Base-by-base conservation (phyloP, 495 filamentous ascomycete genomes). In the Penicillium desertorum region DNA sequence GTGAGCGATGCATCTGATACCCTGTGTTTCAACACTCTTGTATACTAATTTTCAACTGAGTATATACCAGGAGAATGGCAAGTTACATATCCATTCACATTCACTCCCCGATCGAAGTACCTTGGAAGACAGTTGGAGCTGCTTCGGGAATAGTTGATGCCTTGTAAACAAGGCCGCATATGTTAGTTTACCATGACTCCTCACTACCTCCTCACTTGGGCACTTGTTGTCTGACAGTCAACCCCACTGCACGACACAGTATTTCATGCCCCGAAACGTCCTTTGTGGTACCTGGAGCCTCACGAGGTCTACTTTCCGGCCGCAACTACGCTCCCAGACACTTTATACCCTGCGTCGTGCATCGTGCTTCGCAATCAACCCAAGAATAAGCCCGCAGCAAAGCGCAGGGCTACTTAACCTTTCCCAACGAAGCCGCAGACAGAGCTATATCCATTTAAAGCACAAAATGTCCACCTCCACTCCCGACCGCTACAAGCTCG, bases 401-500 rank as follows among this genome's bases (percentile, higher is more conserved):
- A 29, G 27, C 0, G 22, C 43, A 34, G 22, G 30, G 25, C 43
- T 29, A 30, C 43, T 8, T 12, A 36, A 8, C 17, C 8, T 14
- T 9, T 30, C 19, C 10, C 2, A n/a, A 56, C 17, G 16, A 34
- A 14, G 30, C 16, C 11, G 8, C 30, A 43, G 16, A 29, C 48
- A 42, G 20, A 16, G 0, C 19, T 45, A 12, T 6, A 32, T 20
- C 29, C 3, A 53, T 19, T 5, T 19, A 29, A 56, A 17, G 16
- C 17, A 36, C 50, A 46, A 23, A 29, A 47, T 39, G 58, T 29
- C 53, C 16, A 50, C 59, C 12, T 45, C 64, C 39, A 27, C 47
- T 9, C 59, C 65, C 30, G 67, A 69, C 54, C 77, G 77, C 58
- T 81, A 77, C 70, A 81, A 79, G 41, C 77, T 81, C 25, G 56